Base-by-base conservation (phyloP, 345 rosid species). In the Cochlearia excelsa region DNA sequence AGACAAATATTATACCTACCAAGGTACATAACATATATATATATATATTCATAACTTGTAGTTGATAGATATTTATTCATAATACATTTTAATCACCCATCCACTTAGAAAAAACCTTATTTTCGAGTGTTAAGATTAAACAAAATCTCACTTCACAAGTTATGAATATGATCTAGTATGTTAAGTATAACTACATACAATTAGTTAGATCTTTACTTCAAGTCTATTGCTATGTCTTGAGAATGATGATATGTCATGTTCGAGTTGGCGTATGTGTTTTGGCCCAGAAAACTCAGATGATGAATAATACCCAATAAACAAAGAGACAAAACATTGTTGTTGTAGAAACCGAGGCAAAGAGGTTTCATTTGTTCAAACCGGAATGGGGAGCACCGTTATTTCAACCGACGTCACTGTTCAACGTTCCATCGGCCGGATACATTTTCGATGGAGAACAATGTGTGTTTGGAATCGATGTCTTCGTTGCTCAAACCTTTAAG, bases 391-490 rank as follows among this genome's bases (percentile, higher is more conserved):
- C 51, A n/a, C 0, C 6, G 9, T 2, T 0, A 2, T 49, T 48
- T 38, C 47, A 6, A 9, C 1, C 0, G 0, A 49, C 65, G 3
- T 1, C 1, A 1, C 1, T 0, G 0, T 37, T 59, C 9, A 7
- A 10, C 46, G 7, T 1, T 1, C n/a, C 35, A 1, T 11, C 1
- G 9, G 0, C 0, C 7, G 67, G 42, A 30, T 51, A 4, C 9
- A 51, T 23, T 6, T 9, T 35, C 34, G 42, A 6, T 1, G 45
- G 45, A 0, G 59, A 38, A 0, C 26, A 52, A 44, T 43, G 68
- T 63, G 60, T n/a, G 53, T 34, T 63, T 53, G 53, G 68, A 44
- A 26, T 63, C 26, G 68, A 63, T 38, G 37, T 63, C 29, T 44
- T 53, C 45, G 29, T 63, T 26, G 45, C 59, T 63, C 59, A 54